Evolutionary conservation across 2,329 filamentous ascomycete species (phyloP), one percentile per base, ranked within the genome.

Genomic region (Cladobotryum protrusum): DNA sequence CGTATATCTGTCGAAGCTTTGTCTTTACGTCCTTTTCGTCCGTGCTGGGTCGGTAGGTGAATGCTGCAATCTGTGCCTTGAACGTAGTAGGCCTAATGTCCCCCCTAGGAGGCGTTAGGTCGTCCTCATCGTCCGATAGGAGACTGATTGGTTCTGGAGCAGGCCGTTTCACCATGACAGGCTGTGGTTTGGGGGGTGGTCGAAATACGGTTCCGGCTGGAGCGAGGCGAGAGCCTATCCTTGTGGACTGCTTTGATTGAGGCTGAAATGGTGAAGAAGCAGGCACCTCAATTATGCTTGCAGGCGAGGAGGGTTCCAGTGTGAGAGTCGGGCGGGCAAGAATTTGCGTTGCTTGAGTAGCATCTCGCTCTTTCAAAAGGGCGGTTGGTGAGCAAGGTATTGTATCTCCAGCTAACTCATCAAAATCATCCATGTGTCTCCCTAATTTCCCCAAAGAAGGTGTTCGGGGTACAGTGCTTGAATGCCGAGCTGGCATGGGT

Each of bases 251-350:
- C 48, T 59, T 64, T 63, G 57, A 62, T 59, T 29, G 24, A 58
- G 50, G 61, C 52, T 79, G 78, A 50, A 84, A 76, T 2, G 90
- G 91, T 1, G 92, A 96, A 3, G 91, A 96, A n/a, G 89, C 88
- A 29, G 86, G 84, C 3, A 96, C 91, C 66, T 96, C 91, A 49
- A 96, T 63, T 15, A 72, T 60, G 33, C 72, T 71, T 20, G 67
- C 58, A 8, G 72, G 71, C 0, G 77, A 77, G 7, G 75, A 73
- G 19, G 69, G 68, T 41, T 59, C 54, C 29, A 61, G 48, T 2
- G 61, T 48, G 32, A 74, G 64, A 3, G 63, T 63, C 1, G 69
- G 67, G 3, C 69, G 68, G 44, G 67, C 65, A 17, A 77, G 62
- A 14, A 78, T 62, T 53, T 79, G 74, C 1, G 73, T 77, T 0